These are phyloP conservation scores for Corymbia maculata DNA, from an alignment of 345 rosid species.

Conservation along the genomic window DNA sequence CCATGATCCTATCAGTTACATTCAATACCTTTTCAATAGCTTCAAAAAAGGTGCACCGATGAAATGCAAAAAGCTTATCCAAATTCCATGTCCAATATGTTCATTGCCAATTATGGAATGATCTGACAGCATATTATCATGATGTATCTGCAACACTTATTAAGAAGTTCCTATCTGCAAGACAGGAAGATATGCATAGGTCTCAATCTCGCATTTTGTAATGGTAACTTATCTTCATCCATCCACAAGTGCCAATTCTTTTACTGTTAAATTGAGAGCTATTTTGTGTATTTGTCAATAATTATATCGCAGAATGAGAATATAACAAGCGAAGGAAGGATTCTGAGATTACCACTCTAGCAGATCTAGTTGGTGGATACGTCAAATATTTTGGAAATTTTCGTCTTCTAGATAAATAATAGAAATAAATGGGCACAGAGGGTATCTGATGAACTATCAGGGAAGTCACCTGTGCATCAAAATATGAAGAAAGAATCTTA, in stretches of 20 bases:
- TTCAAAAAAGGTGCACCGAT: not conserved
- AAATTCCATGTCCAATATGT: not conserved
- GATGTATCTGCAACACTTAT: not conserved
- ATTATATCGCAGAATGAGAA: not conserved
- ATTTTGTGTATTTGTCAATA: not conserved
- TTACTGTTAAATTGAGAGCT: not conserved
- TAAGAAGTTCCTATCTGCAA: not conserved
- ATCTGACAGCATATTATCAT: not conserved
- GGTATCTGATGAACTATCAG: not conserved
- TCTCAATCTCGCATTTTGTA: not conserved
- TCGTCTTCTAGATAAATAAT: not conserved
- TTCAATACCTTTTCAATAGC: not conserved
- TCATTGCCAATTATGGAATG: not conserved
- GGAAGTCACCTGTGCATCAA: not conserved
- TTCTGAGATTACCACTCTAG: not conserved
- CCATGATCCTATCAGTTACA: not conserved
- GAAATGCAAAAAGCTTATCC: not conserved
- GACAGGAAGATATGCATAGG: not conserved
- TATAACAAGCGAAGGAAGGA: not conserved
- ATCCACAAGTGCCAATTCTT: not conserved
- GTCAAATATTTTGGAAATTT: not conserved
- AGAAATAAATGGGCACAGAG: not conserved
- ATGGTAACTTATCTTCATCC: not conserved
- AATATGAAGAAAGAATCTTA: constrained; percentile 3
- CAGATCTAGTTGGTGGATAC: not conserved